A percentile compares a stretch with the other conserved stretches of the same genome.
Conservation (phyloP, 176 grass and related monocot species). For the Saccharum spontaneum region DNA sequence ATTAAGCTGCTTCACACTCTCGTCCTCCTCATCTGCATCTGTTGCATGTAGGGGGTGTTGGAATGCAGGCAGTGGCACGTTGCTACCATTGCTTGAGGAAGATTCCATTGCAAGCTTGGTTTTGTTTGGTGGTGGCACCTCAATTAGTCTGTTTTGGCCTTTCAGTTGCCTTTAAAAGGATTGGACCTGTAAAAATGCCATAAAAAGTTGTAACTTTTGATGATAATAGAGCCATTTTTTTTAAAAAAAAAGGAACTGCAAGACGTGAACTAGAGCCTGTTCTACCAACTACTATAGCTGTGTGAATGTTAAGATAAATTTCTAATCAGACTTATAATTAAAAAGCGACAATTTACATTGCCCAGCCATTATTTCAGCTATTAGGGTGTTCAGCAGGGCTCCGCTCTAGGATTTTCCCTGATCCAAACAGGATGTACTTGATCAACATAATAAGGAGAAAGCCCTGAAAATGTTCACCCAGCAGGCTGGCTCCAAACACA, state of each 20-base stretch:
- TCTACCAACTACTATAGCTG: neutral
- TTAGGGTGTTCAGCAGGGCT: neutral
- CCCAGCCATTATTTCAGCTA: neutral
- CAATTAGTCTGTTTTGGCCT: neutral
- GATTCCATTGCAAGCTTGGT: constrained; percentile 39
- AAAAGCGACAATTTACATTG: neutral
- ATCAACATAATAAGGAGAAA: constrained; percentile 2
- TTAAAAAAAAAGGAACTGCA: neutral
- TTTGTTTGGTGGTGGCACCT: neutral
- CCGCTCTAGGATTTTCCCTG: neutral
- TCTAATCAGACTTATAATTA: neutral
- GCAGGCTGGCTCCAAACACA: neutral
- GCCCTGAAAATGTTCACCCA: neutral
- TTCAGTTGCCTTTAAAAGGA: neutral
- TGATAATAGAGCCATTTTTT: neutral
- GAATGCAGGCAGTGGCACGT: constrained; percentile 17
- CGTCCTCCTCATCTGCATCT: constrained; percentile 79
- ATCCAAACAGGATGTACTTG: neutral
- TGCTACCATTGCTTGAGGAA: constrained; percentile 34
- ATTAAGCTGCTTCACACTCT: constrained; percentile 90
- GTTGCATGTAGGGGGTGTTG: constrained; percentile 44
- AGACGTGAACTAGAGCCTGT: neutral
- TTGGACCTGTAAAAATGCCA: neutral
- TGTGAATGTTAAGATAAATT: neutral
- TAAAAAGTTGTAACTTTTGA: neutral